Evolutionary conservation across 163 green algal genomes (phyloP), one percentile per base, ranked within the genome.

Genomic region (Chlamydomonas reinhardtii): DNA sequence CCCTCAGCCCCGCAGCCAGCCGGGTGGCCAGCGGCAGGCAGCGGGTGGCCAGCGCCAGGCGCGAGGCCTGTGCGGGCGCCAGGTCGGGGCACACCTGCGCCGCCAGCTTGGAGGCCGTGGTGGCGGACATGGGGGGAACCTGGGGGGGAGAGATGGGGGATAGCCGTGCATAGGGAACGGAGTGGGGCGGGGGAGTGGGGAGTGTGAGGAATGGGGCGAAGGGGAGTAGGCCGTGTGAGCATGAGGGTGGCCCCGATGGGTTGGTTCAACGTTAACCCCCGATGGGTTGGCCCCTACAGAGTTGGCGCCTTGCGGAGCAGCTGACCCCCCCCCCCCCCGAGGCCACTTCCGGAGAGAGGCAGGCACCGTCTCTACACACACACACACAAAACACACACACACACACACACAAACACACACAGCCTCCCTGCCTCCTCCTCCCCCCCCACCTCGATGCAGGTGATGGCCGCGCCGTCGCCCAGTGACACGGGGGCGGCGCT

Each of bases 21-120:
- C 77, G 77, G n/a, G 76, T 48, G 32, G 77, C 77, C 64, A 84
- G 77, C 31, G 77, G 77, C 77, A 84, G 64, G 68, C 77, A 76
- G 22, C 66, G 29, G 31, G 8, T 48, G 43, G 77, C 77, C 77
- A 84, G 76, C 27, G 76, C 76, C 64, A 84, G 64, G 25, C 76
- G 64, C 35, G 64, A 54, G 24, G 62, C 76, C 56, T 84, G 37
- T 16, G 29, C 70, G 35, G 35, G 16, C 34, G 43, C 48, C 65
- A 84, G 77, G 52, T 84, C 77, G 52, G 77, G 77, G 59, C 77
- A 84, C 14, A 69, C 48, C 43, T 65, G 61, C 43, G 64, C 54
- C 29, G 77, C 77, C 43, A 84, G 77, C 65, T 76, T 69, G n/a
- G 65, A 48, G 48, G 77, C 77, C 20, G 48, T n/a, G 31, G 66